A percentile compares a stretch with the other conserved stretches of the same genome.
Conservation (phyloP, 2,329 filamentous ascomycete genomes). For the Aspergillus pseudonomiae region DNA sequence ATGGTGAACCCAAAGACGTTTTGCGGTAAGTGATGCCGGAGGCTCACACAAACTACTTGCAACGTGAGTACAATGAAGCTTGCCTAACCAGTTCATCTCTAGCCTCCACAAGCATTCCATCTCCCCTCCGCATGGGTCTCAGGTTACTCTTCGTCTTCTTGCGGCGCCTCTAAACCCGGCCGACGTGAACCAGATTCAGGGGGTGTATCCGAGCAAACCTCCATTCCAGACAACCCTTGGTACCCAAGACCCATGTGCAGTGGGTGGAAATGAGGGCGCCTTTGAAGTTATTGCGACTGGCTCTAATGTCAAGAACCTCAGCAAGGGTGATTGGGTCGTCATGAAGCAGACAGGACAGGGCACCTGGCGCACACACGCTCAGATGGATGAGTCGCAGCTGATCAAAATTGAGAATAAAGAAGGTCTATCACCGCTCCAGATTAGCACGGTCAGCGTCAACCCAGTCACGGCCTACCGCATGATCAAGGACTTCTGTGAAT, state of each 20-base stretch:
- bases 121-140: constrained; percentile 57
- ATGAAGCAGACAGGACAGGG: constrained; percentile 82
- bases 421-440: constrained; percentile 74
- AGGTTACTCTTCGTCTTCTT: constrained; percentile 81
- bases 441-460: constrained; percentile 87
- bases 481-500: constrained; percentile 73
- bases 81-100: background rate
- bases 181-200: constrained; percentile 97
- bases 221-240: constrained; percentile 75
- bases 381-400: constrained; percentile 63
- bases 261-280: constrained; percentile 76
- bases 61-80: background rate
- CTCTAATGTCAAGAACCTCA: constrained; percentile 61
- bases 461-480: constrained; percentile 94
- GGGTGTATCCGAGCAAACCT: constrained; percentile 87
- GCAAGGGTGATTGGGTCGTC: constrained; percentile 90
- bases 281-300: constrained; percentile 82
- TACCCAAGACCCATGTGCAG: constrained; percentile 72
- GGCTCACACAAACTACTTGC: background rate
- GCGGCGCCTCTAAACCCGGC: constrained; percentile 93
- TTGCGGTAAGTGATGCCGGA: constrained; percentile 36
- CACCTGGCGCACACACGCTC: constrained; percentile 91
- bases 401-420: constrained; percentile 71
- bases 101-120: constrained; percentile 54
- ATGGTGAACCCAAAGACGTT: constrained; percentile 54